phyloP scores from a whole-genome alignment of 2,329 filamentous ascomycete species.

The Fusarium tupiense region DNA sequence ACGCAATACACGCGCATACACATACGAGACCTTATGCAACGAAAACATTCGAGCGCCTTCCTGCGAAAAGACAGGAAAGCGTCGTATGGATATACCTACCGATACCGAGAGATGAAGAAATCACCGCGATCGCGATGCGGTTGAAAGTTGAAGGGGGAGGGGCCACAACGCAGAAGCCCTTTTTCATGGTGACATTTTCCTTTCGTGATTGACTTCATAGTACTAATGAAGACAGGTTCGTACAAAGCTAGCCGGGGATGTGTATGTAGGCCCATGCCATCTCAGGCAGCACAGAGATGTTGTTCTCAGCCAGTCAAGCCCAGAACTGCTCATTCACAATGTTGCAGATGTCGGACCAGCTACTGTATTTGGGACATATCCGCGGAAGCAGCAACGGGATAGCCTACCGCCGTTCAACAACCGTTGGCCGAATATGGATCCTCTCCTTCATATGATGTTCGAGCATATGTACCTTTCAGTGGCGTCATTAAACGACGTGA shows the following conservation, averaged over 20 bases:
- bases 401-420: background rate
- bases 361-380: conserved; percentile 20
- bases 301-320: conserved; percentile 8
- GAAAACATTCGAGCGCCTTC: background rate
- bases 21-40: background rate
- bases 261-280: conserved; percentile 1
- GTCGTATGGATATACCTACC: conserved; percentile 1
- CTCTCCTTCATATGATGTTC: background rate
- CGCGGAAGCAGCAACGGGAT: background rate
- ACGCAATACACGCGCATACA: conserved; percentile 12
- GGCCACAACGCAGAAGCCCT: conserved; percentile 4
- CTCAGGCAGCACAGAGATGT: background rate
- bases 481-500: background rate
- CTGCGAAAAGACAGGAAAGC: background rate
- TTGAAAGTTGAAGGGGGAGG: background rate
- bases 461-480: background rate
- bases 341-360: conserved; percentile 7
- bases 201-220: rapidly evolving
- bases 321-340: conserved; percentile 1
- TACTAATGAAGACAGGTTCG: background rate
- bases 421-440: background rate
- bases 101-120: conserved; percentile 6
- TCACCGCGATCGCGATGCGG: background rate
- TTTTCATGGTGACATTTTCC: background rate
- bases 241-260: conserved; percentile 10